Evolutionary conservation across 2,329 filamentous ascomycete genomes (phyloP).

Genomic region (Stemphylium vesicarium): DNA sequence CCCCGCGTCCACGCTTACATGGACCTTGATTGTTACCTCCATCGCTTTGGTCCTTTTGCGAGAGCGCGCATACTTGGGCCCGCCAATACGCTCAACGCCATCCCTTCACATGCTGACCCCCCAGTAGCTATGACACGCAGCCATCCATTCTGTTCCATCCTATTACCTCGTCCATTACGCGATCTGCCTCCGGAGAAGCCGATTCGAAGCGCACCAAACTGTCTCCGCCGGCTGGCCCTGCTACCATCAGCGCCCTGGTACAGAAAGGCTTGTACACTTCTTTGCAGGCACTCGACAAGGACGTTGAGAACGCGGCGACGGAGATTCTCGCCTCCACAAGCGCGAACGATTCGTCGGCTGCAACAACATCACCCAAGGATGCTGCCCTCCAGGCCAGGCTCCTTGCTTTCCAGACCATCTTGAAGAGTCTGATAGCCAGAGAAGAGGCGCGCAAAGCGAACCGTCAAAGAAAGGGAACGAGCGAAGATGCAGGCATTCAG

Average conservation of each 20-base stretch:
- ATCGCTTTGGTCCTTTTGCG: not conserved
- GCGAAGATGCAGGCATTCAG: conserved; percentile 14
- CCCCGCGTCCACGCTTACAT: not conserved
- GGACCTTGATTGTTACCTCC: not conserved
- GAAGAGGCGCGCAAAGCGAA: conserved; percentile 35
- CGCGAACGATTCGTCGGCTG: conserved; percentile 21
- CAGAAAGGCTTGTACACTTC: conserved; percentile 49
- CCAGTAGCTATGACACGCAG: conserved; percentile 50
- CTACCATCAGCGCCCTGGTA: conserved; percentile 49
- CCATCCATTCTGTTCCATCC: conserved; percentile 55
- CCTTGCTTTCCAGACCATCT: conserved; percentile 44
- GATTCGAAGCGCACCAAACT: conserved; percentile 55
- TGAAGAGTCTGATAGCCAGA: conserved; percentile 37
- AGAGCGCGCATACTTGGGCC: not conserved
- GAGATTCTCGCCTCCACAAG: conserved; percentile 48
- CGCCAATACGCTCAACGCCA: not conserved
- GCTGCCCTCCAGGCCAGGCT: conserved; percentile 37
- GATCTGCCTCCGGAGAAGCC: conserved; percentile 48
- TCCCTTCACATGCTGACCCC: conserved; percentile 17
- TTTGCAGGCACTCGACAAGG: conserved; percentile 51
- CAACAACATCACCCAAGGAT: conserved; percentile 46
- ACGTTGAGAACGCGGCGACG: conserved; percentile 51
- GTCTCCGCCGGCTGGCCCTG: conserved; percentile 39
- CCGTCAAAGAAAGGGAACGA: conserved; percentile 8
- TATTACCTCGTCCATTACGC: conserved; percentile 37